phyloP scores from a whole-genome alignment of 78 protist species.

The Emiliania huxleyi region DNA sequence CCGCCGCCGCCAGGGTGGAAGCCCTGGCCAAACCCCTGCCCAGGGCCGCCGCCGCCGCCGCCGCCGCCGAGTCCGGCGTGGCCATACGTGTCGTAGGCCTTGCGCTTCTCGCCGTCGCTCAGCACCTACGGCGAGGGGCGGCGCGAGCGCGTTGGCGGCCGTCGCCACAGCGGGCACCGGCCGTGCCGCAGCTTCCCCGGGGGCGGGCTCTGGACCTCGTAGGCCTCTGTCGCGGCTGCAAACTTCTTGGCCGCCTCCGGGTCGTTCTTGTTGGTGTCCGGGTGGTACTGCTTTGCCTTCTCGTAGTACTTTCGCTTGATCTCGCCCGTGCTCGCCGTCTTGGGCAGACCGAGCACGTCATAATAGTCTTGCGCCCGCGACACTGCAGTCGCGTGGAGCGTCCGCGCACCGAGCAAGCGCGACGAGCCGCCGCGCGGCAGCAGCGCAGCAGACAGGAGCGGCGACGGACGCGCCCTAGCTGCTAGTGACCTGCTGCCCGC shows the following conservation, averaged over 20 bases:
- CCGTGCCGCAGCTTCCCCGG: no score
- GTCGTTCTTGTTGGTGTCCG: constrained; percentile 41
- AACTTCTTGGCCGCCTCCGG: constrained; percentile 23
- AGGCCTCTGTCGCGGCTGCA: constrained; percentile 5
- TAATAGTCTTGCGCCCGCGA: no score
- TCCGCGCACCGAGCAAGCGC: no score
- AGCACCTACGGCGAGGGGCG: no score
- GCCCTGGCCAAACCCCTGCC: background rate
- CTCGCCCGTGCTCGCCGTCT: constrained; percentile 41
- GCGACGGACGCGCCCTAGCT: no score
- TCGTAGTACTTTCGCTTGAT: constrained; percentile 64
- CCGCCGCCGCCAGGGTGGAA: background rate
- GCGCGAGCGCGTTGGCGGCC: no score
- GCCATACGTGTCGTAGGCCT: constrained; percentile 62
- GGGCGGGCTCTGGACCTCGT: constrained; percentile 39
- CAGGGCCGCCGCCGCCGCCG: constrained; percentile 38
- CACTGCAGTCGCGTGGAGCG: no score
- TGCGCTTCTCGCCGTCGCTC: constrained; percentile 45
- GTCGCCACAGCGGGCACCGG: no score
- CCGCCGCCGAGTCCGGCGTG: constrained; percentile 54
- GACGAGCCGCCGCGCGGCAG: no score
- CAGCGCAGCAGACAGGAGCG: no score
- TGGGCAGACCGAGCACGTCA: constrained; percentile 58
- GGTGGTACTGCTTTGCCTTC: constrained; percentile 61
- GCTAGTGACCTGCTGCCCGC: no score